Evolutionary conservation across 2,329 filamentous ascomycete genomes (phyloP), one percentile per base, ranked within the genome.

Genomic region (Gyromitra esculenta): DNA sequence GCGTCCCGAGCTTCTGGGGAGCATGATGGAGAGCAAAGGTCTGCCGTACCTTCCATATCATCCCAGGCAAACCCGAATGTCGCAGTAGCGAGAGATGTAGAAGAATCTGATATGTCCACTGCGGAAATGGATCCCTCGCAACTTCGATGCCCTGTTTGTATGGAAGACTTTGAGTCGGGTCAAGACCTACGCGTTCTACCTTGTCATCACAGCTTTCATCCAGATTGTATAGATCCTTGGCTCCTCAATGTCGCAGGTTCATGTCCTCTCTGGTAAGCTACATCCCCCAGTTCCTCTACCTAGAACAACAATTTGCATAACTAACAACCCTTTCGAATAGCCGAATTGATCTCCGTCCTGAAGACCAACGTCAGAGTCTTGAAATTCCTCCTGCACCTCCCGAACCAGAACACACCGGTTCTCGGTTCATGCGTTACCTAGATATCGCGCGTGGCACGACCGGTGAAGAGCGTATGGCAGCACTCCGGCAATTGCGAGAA

Each of bases 171-270:
- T 80, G 86, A 82, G 1, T 86, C 89, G 18, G 90, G 90, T 13
- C 88, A 91, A 80, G 89, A 91, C 80, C 88, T 92, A 67, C 86
- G 90, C 57, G 89, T 92, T 0, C 83, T 92, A 52, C 90, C 90
- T 45, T 92, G 90, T 81, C 84, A 88, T 73, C 90, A 92, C 82
- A 89, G 90, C 78, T 92, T 89, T 80, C 90, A 92, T 80, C 90
- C 90, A 0, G 85, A 85, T 59, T 92, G 90, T 80, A 87, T 92
- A 73, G 90, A 92, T 80, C 90, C 90, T 2, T 92, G 90, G 90
- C 84, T 92, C 56, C 84, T 91, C 76, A 90, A 91, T 73, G 87
- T 92, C 9, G 91, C 89, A 9, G 90, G 90, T 75, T 91, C 90
- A 39, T 91, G 90, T 82, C 90, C 90, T 18, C 82, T 91, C 75